A percentile compares a stretch with the other conserved stretches of the same genome.
Conservation (phyloP, 768 basidiomycete genomes). For the Termitomyces sp. region DNA sequence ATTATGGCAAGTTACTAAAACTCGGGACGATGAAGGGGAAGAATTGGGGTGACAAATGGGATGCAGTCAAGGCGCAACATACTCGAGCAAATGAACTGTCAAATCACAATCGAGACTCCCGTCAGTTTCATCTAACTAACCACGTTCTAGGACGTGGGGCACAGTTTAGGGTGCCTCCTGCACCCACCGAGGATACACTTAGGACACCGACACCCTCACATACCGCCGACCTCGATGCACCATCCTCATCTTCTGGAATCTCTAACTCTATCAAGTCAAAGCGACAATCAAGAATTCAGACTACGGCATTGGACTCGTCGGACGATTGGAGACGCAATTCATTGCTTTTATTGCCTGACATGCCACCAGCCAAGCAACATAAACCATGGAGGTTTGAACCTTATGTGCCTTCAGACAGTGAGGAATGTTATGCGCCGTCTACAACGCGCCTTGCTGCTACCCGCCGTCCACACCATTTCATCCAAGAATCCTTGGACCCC, state of each 20-base stretch:
- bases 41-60: slow-evolving; percentile 84
- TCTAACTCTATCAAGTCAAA: not conserved
- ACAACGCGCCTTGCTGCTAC: slow-evolving; percentile 39
- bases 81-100: slow-evolving; percentile 23
- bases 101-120: not conserved
- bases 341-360: slow-evolving; percentile 1
- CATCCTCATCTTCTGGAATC: not conserved
- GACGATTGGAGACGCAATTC: slow-evolving; percentile 7
- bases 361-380: not conserved
- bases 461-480: slow-evolving; percentile 16
- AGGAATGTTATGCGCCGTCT: slow-evolving; percentile 25
- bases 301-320: slow-evolving; percentile 4
- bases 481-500: slow-evolving; percentile 15
- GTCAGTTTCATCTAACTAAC: not conserved
- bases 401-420: slow-evolving; percentile 25
- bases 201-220: slow-evolving; percentile 10
- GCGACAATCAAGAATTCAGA: slow-evolving; percentile 1
- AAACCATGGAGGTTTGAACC: not conserved
- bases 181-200: slow-evolving; percentile 10
- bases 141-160: slow-evolving; percentile 1
- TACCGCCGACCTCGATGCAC: slow-evolving; percentile 4
- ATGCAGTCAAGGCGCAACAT: slow-evolving; percentile 55
- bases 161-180: not conserved
- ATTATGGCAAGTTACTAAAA: slow-evolving; percentile 80
- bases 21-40: slow-evolving; percentile 75